phyloP scores from a whole-genome alignment of 1,284 basidiomycete genomes.

The Coriolopsis trogii region DNA sequence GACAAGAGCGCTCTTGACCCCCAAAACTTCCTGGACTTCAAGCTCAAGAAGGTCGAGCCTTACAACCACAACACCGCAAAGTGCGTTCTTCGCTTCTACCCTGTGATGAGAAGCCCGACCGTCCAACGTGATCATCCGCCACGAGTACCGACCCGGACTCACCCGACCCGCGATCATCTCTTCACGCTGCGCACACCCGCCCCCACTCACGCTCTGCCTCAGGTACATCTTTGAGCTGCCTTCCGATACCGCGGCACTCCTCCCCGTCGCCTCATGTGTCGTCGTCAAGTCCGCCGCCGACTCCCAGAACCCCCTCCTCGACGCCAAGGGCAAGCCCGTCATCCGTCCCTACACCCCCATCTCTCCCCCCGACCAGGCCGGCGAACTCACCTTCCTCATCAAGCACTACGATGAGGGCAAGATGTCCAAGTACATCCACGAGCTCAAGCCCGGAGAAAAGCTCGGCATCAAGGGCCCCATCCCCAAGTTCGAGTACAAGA shows the following conservation, averaged over 20 bases:
- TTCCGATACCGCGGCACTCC: constrained; percentile 76
- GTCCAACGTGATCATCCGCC: no score
- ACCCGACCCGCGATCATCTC: no score
- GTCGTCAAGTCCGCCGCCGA: constrained; percentile 60
- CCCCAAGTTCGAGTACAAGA: constrained; percentile 80
- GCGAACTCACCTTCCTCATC: constrained; percentile 82
- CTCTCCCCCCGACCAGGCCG: constrained; percentile 71
- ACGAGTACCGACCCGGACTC: no score
- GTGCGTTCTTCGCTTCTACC: constrained; percentile 30
- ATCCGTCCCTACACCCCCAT: constrained; percentile 89
- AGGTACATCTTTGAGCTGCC: constrained; percentile 89
- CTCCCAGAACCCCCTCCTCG: constrained; percentile 57
- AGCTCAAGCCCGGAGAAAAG: constrained; percentile 78
- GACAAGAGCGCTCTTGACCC: constrained; percentile 73
- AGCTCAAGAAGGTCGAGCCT: constrained; percentile 80
- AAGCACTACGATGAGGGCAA: constrained; percentile 86
- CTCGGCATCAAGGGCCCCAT: constrained; percentile 92
- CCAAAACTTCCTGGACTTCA: constrained; percentile 77
- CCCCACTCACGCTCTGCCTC: not conserved
- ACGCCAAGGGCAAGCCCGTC: constrained; percentile 88
- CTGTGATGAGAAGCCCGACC: no score
- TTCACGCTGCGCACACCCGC: no score
- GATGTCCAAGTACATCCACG: constrained; percentile 78
- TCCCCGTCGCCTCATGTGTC: constrained; percentile 77
- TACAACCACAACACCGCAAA: constrained; percentile 74